Conservation (phyloP, 2,329 filamentous ascomycete species). For the Knufia petricola region DNA sequence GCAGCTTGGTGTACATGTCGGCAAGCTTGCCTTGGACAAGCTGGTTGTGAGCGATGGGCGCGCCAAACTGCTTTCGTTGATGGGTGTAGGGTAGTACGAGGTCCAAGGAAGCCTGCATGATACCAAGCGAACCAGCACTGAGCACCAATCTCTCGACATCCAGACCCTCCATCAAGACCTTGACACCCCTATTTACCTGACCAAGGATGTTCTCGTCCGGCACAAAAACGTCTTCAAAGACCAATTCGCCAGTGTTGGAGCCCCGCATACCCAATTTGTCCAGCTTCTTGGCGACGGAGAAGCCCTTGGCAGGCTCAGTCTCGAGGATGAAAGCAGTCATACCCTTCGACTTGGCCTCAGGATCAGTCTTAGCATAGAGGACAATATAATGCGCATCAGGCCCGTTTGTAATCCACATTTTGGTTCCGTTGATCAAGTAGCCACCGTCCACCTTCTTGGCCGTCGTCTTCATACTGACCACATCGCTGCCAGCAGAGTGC, state of each 20-base stretch:
- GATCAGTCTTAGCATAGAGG: slow-evolving; percentile 93
- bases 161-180: slow-evolving; percentile 89
- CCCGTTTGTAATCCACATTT: slow-evolving; percentile 99
- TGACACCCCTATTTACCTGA: slow-evolving; percentile 67
- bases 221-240: slow-evolving; percentile 86
- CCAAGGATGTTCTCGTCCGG: slow-evolving; percentile 74
- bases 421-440: slow-evolving; percentile 75
- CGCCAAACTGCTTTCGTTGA: slow-evolving; percentile 76
- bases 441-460: slow-evolving; percentile 75
- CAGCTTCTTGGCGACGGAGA: slow-evolving; percentile 79
- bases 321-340: slow-evolving; percentile 93
- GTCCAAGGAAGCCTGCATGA: slow-evolving; percentile 90
- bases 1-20: slow-evolving; percentile 94
- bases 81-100: slow-evolving; percentile 81
- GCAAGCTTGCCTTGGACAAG: slow-evolving; percentile 86
- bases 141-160: slow-evolving; percentile 90
- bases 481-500: slow-evolving; percentile 80
- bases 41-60: slow-evolving; percentile 83
- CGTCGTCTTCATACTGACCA: slow-evolving; percentile 87
- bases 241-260: slow-evolving; percentile 87
- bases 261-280: slow-evolving; percentile 98
- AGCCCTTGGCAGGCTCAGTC: slow-evolving; percentile 52
- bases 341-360: slow-evolving; percentile 70
- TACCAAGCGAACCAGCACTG: slow-evolving; percentile 77
- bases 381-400: slow-evolving; percentile 87